Base-by-base conservation (phyloP, 176 grass and related monocot genomes). In the Tuctoria greenei region DNA sequence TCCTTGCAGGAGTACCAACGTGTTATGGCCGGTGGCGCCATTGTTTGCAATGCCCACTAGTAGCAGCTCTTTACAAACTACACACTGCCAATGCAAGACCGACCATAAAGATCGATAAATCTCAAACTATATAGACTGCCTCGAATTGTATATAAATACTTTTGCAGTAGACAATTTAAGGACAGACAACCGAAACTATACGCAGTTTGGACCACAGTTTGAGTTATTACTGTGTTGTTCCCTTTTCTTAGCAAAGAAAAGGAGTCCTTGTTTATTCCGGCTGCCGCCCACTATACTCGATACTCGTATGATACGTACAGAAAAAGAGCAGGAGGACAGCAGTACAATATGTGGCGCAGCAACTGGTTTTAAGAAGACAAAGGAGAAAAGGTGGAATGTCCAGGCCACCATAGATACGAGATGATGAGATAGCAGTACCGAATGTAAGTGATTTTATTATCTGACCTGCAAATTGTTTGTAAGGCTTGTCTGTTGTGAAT, bases 381-480 rank as follows among this genome's bases (percentile, higher is more conserved):
- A 74, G 17, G 43, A 43, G 50, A 7, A 57, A 72, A 75, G 76
- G 26, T 64, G 81, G 79, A 73, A 79, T 77, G 71, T 83, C 57
- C 75, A 40, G 46, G 5, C 5, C 52, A 27, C 57, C 65, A 71
- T 69, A 80, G 79, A 83, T 79, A 72, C 55, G 64, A 85, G 77
- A 65, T 72, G 60, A 78, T 42, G 49, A 60, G 54, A 49, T 25
- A 62, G 47, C 8, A 83, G 70, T 49, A 83, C 72, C 60, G 62
- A 27, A 74, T 50, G 78, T 64, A 52, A 78, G 67, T 64, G 70
- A 75, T 81, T 65, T 80, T 50, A 87, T 83, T 78, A 87, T 92
- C 93, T 83, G 66, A 96, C 89, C 89, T 90, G 66, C 78, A 21
- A 74, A 93, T 65, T 84, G 87, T 74, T 47, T 66, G 72, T 77